These are phyloP conservation scores for Ceraceosorus bombacis DNA, from an alignment of 1,284 basidiomycete genomes.

Conservation along the genomic window DNA sequence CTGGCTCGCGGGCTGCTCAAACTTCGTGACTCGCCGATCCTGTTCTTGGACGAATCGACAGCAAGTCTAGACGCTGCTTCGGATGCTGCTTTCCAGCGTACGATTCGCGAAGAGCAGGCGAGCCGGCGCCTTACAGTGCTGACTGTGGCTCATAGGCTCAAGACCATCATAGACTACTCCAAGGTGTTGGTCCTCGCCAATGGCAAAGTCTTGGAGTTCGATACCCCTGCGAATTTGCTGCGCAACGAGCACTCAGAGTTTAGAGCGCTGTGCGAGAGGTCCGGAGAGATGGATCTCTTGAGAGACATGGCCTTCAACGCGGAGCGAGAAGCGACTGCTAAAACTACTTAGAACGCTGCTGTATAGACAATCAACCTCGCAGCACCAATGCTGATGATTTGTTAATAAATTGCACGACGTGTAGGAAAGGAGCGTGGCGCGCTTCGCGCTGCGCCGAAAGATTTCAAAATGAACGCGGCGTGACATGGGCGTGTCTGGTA, in stretches of 20 bases:
- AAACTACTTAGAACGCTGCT: no score
- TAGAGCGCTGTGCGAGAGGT: slow-evolving; percentile 36
- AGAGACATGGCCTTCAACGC: slow-evolving; percentile 26
- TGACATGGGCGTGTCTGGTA: no score
- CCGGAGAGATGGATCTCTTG: slow-evolving; percentile 20
- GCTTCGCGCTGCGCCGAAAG: no score
- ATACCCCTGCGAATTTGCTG: slow-evolving; percentile 61
- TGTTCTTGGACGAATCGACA: slow-evolving; percentile 56
- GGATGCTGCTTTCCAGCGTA: slow-evolving; percentile 53
- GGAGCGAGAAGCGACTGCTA: slow-evolving; percentile 2
- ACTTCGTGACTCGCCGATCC: slow-evolving; percentile 52
- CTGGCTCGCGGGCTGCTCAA: slow-evolving; percentile 55
- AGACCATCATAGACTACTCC: slow-evolving; percentile 58
- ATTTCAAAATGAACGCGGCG: no score
- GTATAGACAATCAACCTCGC: no score
- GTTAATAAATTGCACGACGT: no score
- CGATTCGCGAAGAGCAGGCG: slow-evolving; percentile 50
- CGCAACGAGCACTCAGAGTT: slow-evolving; percentile 25
- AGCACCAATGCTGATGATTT: no score
- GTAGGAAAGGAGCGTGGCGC: no score
- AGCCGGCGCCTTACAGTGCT: slow-evolving; percentile 50
- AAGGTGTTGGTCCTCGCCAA: slow-evolving; percentile 55
- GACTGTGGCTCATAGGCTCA: slow-evolving; percentile 61
- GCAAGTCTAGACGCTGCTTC: slow-evolving; percentile 50
- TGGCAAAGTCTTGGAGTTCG: slow-evolving; percentile 69